Conservation (phyloP, 805 yeast species). For the Kregervanrija pseudodelftensis region DNA sequence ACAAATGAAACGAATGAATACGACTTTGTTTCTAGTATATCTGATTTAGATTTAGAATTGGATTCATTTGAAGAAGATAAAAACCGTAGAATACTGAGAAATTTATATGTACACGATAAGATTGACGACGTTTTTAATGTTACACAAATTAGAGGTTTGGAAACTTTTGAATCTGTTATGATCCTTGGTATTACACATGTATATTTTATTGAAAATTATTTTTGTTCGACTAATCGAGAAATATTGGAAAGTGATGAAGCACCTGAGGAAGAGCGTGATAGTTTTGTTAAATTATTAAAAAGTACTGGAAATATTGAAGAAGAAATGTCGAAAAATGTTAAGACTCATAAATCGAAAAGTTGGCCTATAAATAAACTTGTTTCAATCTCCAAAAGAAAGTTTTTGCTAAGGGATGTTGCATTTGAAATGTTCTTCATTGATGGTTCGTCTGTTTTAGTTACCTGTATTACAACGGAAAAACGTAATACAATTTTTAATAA, state of each 20-base stretch:
- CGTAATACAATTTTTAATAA: constrained; percentile 52
- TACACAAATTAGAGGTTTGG: constrained; percentile 69
- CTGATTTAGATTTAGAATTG: constrained; percentile 1
- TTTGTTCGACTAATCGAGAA: constrained; percentile 42
- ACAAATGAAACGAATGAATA: neutral
- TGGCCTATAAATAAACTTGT: constrained; percentile 59
- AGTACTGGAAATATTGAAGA: constrained; percentile 13
- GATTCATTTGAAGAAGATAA: constrained; percentile 43
- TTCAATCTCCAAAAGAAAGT: constrained; percentile 67
- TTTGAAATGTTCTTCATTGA: constrained; percentile 68
- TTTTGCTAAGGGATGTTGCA: constrained; percentile 73
- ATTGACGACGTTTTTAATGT: constrained; percentile 71
- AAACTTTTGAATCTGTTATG: constrained; percentile 66
- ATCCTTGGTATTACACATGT: constrained; percentile 60
- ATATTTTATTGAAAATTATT: constrained; percentile 66
- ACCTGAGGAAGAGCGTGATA: constrained; percentile 54
- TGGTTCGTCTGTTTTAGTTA: constrained; percentile 64
- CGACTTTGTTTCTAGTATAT: neutral
- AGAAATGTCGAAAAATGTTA: constrained; percentile 6
- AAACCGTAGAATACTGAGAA: constrained; percentile 66
- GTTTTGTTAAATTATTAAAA: constrained; percentile 57
- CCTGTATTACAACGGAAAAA: constrained; percentile 45
- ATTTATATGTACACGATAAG: constrained; percentile 61
- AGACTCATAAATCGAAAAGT: constrained; percentile 39
- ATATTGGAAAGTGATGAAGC: constrained; percentile 66